phyloP scores from a whole-genome alignment of 2,329 filamentous ascomycete genomes.

The Hypoxylon sp. region DNA sequence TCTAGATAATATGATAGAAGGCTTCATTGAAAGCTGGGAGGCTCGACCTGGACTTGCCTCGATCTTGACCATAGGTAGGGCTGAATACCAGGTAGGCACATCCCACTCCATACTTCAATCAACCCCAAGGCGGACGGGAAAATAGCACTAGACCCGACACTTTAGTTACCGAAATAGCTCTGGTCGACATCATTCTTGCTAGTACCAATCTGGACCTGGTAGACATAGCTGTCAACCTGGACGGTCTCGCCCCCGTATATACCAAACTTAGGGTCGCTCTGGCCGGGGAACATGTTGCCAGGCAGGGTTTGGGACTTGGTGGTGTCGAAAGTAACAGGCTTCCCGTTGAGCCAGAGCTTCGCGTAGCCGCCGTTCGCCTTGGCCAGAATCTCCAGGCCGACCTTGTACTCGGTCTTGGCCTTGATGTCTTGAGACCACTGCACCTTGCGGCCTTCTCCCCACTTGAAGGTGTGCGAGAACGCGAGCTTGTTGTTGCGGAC shows the following conservation, averaged over 20 bases:
- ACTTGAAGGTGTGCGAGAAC: conserved; percentile 30
- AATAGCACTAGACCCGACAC: neutral
- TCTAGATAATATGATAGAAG: neutral
- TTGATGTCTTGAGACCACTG: conserved; percentile 36
- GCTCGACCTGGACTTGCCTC: neutral
- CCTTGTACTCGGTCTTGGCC: conserved; percentile 32
- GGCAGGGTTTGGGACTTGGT: conserved; percentile 29
- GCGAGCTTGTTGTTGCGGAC: conserved; percentile 31
- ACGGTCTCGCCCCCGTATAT: conserved; percentile 39
- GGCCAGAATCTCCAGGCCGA: conserved; percentile 39
- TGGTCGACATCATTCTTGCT: conserved; percentile 31
- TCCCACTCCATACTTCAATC: neutral
- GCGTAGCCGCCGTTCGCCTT: conserved; percentile 33
- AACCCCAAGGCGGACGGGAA: neutral
- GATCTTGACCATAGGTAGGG: neutral
- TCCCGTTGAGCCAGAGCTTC: conserved; percentile 41
- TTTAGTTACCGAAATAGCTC: conserved; percentile 24
- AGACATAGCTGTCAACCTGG: conserved; percentile 38
- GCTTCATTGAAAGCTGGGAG: neutral
- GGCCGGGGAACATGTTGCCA: conserved; percentile 38
- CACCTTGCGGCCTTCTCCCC: conserved; percentile 20
- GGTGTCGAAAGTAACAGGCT: conserved; percentile 39
- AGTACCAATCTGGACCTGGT: conserved; percentile 42
- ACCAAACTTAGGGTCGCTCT: conserved; percentile 43
- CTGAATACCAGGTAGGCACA: neutral